These are phyloP conservation scores for Beauveria sp. DNA, from an alignment of 2,329 filamentous ascomycete genomes.

Conservation along the genomic window DNA sequence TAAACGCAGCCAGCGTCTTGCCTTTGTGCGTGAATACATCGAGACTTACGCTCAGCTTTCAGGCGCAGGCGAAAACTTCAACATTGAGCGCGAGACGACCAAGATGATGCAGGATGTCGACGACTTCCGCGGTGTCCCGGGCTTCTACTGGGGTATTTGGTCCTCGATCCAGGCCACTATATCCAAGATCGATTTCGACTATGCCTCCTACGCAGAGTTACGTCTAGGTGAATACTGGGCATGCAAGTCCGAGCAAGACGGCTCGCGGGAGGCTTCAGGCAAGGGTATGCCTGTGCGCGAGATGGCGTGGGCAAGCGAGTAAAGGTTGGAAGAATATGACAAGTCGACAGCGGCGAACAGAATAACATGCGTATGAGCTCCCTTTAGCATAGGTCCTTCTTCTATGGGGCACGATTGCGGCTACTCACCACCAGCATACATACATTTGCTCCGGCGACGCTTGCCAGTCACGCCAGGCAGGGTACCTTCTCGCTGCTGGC, in stretches of 20 bases:
- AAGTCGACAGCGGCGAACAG: neutral
- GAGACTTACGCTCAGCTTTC: slow-evolving; percentile 57
- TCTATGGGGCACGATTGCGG: neutral
- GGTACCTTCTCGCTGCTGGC: neutral
- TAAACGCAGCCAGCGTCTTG: slow-evolving; percentile 64
- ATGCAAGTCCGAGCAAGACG: slow-evolving; percentile 71
- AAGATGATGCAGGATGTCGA: slow-evolving; percentile 77
- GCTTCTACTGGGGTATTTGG: slow-evolving; percentile 92
- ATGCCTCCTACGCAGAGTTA: slow-evolving; percentile 80
- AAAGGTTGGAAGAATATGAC: neutral
- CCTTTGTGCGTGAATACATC: slow-evolving; percentile 81
- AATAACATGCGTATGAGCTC: neutral
- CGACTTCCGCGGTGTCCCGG: slow-evolving; percentile 77
- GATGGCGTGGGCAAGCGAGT: slow-evolving; percentile 59
- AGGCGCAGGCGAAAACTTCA: slow-evolving; percentile 33
- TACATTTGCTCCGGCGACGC: neutral
- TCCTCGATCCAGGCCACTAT: slow-evolving; percentile 90
- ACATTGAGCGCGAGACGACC: slow-evolving; percentile 55
- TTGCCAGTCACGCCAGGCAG: neutral
- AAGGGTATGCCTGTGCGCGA: slow-evolving; percentile 67
- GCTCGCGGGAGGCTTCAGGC: slow-evolving; percentile 43
- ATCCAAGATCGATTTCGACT: slow-evolving; percentile 94
- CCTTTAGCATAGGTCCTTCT: neutral
- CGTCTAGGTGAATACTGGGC: slow-evolving; percentile 87
- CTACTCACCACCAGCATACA: neutral